Base-by-base conservation (phyloP, 306 rosid species). In the Medicago arabica region DNA sequence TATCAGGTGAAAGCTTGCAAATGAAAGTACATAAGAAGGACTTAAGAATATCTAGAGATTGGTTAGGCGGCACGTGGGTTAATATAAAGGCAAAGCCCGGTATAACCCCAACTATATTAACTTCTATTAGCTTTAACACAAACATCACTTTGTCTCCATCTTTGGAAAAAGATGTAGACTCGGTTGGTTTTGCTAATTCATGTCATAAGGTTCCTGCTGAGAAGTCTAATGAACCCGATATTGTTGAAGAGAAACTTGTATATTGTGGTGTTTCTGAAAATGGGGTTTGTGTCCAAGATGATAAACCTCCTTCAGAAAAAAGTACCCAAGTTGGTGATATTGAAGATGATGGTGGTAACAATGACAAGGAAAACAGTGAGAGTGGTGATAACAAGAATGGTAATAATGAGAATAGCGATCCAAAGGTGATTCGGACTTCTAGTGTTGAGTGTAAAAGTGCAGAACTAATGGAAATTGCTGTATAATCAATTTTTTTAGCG, bases 31-130 rank as follows among this genome's bases (percentile, higher is more conserved):
- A 59, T 79, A 89, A 74, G 82, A 89, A 85, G 83, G 93, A 92
- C 81, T 81, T 95, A 28, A 86, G 99, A 90, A 74, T 81, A 78
- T 92, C 99, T 23, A 74, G 89, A 83, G 99, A 95, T 76, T 95
- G 99, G 99, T 86, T 82, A 47, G 92, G 91, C n/a, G 92, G 88
- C 82, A 71, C 46, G 51, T 95, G 99, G 99, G 57, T 90, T 75
- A 73, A 83, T 64, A 78, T 89, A 44, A 83, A 84, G 85, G 79
- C 83, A 40, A 92, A 88, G 81, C 92, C 92, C 57, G 88, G 85
- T 69, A 76, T 95, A 84, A 82, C 89, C 69, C 71, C 89, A 40
- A 72, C 84, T 47, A 55, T 92, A 81, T 69, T 85, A 74, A 63
- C 88, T 8, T 44, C 66, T 78, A 59, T 67, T 67, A 66, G 83